Base-by-base conservation (phyloP, 2,329 filamentous ascomycete genomes). In the Trichoderma atrobrunneum region DNA sequence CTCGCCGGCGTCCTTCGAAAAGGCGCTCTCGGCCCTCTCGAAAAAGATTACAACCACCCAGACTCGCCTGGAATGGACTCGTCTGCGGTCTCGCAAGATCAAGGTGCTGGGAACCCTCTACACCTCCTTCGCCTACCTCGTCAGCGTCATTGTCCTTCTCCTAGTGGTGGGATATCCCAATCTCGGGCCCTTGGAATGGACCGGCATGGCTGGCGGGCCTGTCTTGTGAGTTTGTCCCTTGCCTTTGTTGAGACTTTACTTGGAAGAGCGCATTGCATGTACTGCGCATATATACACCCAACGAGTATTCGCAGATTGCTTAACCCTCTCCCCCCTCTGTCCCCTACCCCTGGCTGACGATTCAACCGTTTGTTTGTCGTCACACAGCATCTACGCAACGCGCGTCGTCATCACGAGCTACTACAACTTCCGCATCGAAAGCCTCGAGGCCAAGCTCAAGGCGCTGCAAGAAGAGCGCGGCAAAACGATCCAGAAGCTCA, bases 1-100 rank as follows among this genome's bases (percentile, higher is more conserved):
- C 79, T 97, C 95, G 75, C 92, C 96, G 30, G 95, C 94, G 66
- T 93, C 92, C 5, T 99, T 98, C 80, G 96, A 99, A 84, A 98
- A 95, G 85, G 90, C 92, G 3, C 90, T 99, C 34, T 93, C 94
- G 11, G 87, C 89, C 28, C 89, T 99, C 60, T 93, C 95, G 12
- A 85, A 86, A 67, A 97, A 96, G 83, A 98, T 99, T 81, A 87
- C 91, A 54, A 88, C 90, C 74, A 90, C 91, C 3, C 92, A 92
- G 77, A 84, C 91, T 56, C 89, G 87, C 66, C 91, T 98, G 75
- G 94, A 97, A 78, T 86, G 85, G 56, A 87, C 92, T 51, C 90
- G 93, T 61, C 87, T 91, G 76, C 89, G 88, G 73, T 90, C 93
- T 64, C 90, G 95, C 72, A 92, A 95, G 72, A 88, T 92, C 77